phyloP scores from a whole-genome alignment of 768 basidiomycete genomes.

The Rubroboletus pulcherrimus region DNA sequence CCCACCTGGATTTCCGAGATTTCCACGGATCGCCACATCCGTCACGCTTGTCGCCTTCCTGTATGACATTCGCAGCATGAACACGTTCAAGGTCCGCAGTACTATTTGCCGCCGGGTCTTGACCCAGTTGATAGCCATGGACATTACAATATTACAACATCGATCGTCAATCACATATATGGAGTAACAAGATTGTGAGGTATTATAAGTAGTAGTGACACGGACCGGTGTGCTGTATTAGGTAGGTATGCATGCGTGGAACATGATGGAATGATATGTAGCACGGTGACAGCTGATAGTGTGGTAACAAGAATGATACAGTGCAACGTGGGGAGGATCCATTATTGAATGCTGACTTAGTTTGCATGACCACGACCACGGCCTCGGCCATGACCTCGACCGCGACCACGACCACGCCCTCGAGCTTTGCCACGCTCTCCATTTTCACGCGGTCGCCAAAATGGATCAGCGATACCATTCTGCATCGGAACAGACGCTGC shows the following conservation, averaged over 20 bases:
- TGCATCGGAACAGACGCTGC: constrained; percentile 7
- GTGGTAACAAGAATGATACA: constrained; percentile 20
- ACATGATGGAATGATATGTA: constrained; percentile 19
- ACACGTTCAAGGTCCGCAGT: constrained; percentile 6
- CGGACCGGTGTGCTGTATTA: constrained; percentile 12
- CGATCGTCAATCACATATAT: constrained; percentile 14
- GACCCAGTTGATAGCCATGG: background rate
- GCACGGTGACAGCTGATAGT: constrained; percentile 15
- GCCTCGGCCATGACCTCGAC: constrained; percentile 36
- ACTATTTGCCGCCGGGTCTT: background rate
- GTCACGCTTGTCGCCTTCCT: background rate
- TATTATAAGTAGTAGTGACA: constrained; percentile 15
- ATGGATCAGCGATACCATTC: constrained; percentile 9
- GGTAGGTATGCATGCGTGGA: constrained; percentile 21
- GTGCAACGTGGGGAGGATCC: constrained; percentile 17
- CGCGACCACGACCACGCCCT: constrained; percentile 40
- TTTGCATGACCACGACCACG: constrained; percentile 35
- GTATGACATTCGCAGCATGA: background rate
- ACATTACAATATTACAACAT: constrained; percentile 3
- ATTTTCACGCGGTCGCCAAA: constrained; percentile 8
- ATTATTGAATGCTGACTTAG: constrained; percentile 11
- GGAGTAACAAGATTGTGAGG: constrained; percentile 12
- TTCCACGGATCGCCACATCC: constrained; percentile 3
- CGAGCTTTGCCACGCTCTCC: constrained; percentile 36
- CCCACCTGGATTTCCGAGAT: constrained; percentile 16